These are phyloP conservation scores for Neurospora sp. DNA, from an alignment of 495 filamentous ascomycete species.

Conservation along the genomic window DNA sequence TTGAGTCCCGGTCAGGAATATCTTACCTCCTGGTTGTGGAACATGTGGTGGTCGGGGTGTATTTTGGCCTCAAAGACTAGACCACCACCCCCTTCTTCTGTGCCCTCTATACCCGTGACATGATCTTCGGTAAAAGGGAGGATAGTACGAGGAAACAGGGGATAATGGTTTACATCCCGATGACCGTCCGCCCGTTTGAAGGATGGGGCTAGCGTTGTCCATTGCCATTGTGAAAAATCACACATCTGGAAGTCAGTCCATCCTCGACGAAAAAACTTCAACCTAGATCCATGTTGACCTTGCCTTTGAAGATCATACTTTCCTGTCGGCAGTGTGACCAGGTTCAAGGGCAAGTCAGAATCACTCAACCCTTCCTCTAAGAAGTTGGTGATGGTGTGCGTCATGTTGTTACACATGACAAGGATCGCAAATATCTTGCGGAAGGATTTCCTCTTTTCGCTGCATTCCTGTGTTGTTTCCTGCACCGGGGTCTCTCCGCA, in stretches of 20 bases:
- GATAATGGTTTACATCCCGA: constrained; percentile 6
- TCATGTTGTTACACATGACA: constrained; percentile 6
- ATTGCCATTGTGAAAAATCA: constrained; percentile 9
- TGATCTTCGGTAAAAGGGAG: constrained; percentile 4
- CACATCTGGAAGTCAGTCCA: neutral
- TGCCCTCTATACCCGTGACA: neutral
- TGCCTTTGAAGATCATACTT: neutral
- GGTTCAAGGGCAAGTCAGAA: constrained; percentile 8
- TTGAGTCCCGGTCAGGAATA: too few relatives aligned
- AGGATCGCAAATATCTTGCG: constrained; percentile 18
- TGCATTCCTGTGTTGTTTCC: neutral
- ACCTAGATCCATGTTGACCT: too few relatives aligned
- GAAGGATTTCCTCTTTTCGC: neutral
- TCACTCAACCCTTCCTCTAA: constrained; percentile 10
- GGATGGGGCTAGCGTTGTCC: constrained; percentile 6
- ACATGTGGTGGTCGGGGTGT: constrained; percentile 13
- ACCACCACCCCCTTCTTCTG: constrained; percentile 1
- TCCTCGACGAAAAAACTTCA: too few relatives aligned
- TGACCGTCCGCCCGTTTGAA: neutral
- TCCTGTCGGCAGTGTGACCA: constrained; percentile 1
- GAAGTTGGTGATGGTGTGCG: constrained; percentile 6
- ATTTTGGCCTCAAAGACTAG: constrained; percentile 5
- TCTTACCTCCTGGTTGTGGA: neutral
- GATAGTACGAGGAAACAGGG: neutral
- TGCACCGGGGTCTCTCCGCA: neutral